Evolutionary conservation across 202 grass and related monocot species (phyloP), one percentile per base, ranked within the genome.

Genomic region (Elaeis oleifera): DNA sequence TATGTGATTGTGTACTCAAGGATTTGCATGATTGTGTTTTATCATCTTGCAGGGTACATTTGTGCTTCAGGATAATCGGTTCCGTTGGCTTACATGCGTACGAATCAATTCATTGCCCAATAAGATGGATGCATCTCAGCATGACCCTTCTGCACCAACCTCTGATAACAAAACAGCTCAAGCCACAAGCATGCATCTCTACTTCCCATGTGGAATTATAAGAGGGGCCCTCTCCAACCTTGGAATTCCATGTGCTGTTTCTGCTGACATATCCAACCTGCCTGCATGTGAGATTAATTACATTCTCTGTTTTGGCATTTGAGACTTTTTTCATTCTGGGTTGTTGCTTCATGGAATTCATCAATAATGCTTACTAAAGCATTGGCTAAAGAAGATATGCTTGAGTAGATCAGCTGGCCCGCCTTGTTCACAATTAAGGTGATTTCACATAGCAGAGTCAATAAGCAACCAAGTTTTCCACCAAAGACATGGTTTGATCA

Each of bases 161-260:
- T 65, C 67, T 64, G 91, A 88, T 70, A 57, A 58, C 14, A 71
- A 67, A 31, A 78, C 75, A 58, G 81, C 87, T n/a, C 84, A 90
- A 70, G 81, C 84, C 29, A 81, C 92, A 60, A 89, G 73, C 82
- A 91, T 97, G 92, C 79, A 88, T 76, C 69, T 91, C 36, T 89
- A 97, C 56, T 97, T 89, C 59, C 92, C 92, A 32, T 96, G 91
- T 14, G 91, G 91, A 64, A 77, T 96, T n/a, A 89, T 96, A 74
- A 84, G 91, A 72, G 87, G 92, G 57, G 92, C 92, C 58, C 76
- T 97, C 31, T 91, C 84, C 44, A 97, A 89, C 39, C 80, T 97
- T 51, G 92, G 92, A 29, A 86, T 97, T 68, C 11, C 71, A 0
- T 91, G 92, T 74, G 76, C 87, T 6, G 92, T 97, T 50, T 81